Evolutionary conservation across 176 grass and related monocot genomes (phyloP), one percentile per base, ranked within the genome.

Genomic region (Phyllostachys edulis): DNA sequence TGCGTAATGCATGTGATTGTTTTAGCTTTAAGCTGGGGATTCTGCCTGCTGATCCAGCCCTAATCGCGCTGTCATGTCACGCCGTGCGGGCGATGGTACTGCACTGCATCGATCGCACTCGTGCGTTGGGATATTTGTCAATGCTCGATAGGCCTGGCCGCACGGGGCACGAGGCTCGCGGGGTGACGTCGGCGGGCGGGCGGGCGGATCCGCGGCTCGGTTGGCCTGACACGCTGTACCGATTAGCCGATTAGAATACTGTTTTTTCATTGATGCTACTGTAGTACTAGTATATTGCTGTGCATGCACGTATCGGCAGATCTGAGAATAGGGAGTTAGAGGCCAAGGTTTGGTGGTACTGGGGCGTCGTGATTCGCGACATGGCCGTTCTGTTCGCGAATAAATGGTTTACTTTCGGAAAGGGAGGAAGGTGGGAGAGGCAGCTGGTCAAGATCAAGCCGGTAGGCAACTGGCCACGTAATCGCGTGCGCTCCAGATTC

Each of bases 161-260:
- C 87, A 88, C 80, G 87, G 67, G 57, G 57, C 80, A 73, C 87
- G 67, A 88, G 75, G 80, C 16, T 0, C 4, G 4, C 8, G 8
- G 0, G 59, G 62, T 68, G 82, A 52, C 38, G 86, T 78, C 80
- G 29, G n/a, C n/a, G n/a, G 54, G 21, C 40, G 1, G 6, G 0
- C 5, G 18, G 54, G 8, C 20, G 50, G 70, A 81, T 47, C 68
- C 12, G 36, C 54, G 21, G 13, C 20, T 27, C 24, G 69, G 50
- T 44, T 73, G 77, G 42, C 44, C 21, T 20, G 21, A 1, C 57
- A 61, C 1, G 23, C 10, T 61, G 23, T 41, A 4, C 23, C 18
- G 18, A 8, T 2, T 61, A 3, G 38, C 9, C 63, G 49, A 45
- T 66, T 69, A 47, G 17, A 60, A 45, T 57, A 37, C 69, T 14